phyloP scores from a whole-genome alignment of 106 monocot genomes.

The Narthecium ossifragum region DNA sequence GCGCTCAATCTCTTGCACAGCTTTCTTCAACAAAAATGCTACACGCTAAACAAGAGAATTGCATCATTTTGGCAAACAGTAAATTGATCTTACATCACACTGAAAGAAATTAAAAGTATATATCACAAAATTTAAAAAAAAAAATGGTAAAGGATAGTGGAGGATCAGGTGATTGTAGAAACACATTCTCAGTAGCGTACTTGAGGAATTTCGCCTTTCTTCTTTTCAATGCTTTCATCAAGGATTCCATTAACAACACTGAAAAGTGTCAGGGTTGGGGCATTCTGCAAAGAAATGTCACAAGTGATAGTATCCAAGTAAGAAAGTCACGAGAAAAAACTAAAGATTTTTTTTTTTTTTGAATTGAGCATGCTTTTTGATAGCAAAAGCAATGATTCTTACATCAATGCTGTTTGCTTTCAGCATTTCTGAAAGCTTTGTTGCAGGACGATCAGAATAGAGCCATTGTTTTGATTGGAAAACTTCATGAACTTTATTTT shows the following conservation, averaged over 20 bases:
- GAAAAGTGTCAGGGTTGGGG: slow-evolving; percentile 60
- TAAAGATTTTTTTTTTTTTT: too few species aligned
- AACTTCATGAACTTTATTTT: slow-evolving; percentile 27
- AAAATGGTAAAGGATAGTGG: background rate
- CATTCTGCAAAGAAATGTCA: slow-evolving; percentile 36
- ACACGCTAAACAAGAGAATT: slow-evolving; percentile 34
- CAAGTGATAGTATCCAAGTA: background rate
- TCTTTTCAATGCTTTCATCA: slow-evolving; percentile 67
- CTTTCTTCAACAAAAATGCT: slow-evolving; percentile 57
- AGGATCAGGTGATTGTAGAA: too few species aligned
- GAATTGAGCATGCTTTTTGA: too few species aligned
- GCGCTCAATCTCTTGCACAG: slow-evolving; percentile 75
- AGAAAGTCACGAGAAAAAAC: too few species aligned
- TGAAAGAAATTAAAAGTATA: background rate
- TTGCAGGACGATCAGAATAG: slow-evolving; percentile 31
- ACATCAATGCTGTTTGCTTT: slow-evolving; percentile 43
- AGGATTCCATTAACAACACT: slow-evolving; percentile 52
- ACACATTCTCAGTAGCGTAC: slow-evolving; percentile 38
- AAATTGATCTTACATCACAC: too few species aligned
- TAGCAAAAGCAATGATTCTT: slow-evolving; percentile 1
- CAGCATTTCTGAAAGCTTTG: slow-evolving; percentile 46
- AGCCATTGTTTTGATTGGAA: slow-evolving; percentile 36
- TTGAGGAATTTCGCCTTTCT: slow-evolving; percentile 77
- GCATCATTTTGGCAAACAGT: background rate
- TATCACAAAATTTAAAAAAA: background rate